Percentiles rank a stretch among this genome's conserved stretches.
These are phyloP conservation scores for Tripterygium wilfordii DNA, from an alignment of 177 flowering plant species.

Conservation along the genomic window DNA sequence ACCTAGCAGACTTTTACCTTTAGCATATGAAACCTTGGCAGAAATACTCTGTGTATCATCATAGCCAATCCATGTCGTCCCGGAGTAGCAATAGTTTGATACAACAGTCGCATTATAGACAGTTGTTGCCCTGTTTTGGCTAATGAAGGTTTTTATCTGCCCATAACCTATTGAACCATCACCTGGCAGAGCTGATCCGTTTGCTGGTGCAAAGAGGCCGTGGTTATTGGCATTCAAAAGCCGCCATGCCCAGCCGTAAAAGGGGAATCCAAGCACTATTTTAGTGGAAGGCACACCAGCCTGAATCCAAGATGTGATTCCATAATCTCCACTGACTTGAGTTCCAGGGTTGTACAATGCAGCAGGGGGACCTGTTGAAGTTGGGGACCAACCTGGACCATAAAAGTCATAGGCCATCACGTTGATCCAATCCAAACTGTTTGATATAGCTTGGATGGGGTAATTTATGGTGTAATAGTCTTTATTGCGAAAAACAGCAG, in stretches of 20 bases:
- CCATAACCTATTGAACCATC: constrained; percentile 17
- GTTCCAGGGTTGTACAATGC: constrained; percentile 25
- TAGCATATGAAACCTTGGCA: constrained; percentile 31
- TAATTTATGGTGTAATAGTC: constrained; percentile 2
- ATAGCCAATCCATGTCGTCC: constrained; percentile 34
- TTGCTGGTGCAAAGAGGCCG: constrained; percentile 27
- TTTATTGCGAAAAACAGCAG: constrained; percentile 19
- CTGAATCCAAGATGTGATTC: constrained; percentile 29
- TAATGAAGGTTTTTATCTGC: constrained; percentile 16
- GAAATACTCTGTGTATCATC: constrained; percentile 21
- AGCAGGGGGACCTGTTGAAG: constrained; percentile 23
- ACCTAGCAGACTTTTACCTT: constrained; percentile 28
- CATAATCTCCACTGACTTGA: constrained; percentile 21
- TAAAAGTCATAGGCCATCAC: constrained; percentile 44
- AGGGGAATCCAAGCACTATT: constrained; percentile 36
- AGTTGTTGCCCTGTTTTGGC: constrained; percentile 4
- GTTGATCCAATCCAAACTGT: constrained; percentile 38
- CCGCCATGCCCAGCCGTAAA: constrained; percentile 33
- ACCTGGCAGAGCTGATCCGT: constrained; percentile 9
- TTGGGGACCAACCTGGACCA: constrained; percentile 13
- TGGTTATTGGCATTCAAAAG: constrained; percentile 17
- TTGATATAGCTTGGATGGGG: constrained; percentile 13
- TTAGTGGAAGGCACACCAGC: constrained; percentile 22
- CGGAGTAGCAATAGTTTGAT: constrained; percentile 23
- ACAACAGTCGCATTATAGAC: constrained; percentile 21